Conservation (phyloP, 148 eudicot species). For the Nepenthes gracilis region DNA sequence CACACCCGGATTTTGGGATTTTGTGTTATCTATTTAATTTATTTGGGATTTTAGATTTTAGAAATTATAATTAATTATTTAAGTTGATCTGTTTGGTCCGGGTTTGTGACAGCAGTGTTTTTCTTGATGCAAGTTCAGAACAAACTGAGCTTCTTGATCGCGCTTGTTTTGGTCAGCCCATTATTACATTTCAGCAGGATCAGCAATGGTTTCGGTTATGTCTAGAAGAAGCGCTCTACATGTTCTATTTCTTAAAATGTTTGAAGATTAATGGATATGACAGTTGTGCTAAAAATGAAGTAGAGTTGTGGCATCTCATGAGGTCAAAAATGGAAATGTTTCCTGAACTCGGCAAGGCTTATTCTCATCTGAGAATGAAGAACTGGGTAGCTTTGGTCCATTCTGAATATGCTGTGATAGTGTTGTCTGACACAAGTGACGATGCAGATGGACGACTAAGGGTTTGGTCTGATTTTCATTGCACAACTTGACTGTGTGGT, state of each 20-base stretch:
- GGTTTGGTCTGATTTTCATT: conserved; percentile 71
- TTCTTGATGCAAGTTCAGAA: background rate
- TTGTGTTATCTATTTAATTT: too few relatives aligned
- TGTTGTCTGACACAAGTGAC: conserved; percentile 25
- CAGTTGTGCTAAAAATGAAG: conserved; percentile 16
- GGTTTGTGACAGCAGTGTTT: background rate
- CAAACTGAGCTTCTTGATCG: background rate
- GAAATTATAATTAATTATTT: too few relatives aligned
- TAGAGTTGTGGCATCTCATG: conserved; percentile 53
- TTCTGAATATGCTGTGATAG: conserved; percentile 72
- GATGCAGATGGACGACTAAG: conserved; percentile 27
- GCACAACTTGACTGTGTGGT: conserved; percentile 64
- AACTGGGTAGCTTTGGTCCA: conserved; percentile 85
- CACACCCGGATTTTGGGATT: too few relatives aligned
- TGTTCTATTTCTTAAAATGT: conserved; percentile 27
- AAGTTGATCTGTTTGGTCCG: too few relatives aligned
- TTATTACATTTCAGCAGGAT: conserved; percentile 42
- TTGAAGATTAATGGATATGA: conserved; percentile 33
- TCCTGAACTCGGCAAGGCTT: conserved; percentile 40
- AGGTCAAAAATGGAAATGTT: conserved; percentile 27
- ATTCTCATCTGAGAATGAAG: conserved; percentile 47
- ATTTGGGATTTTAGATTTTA: too few relatives aligned
- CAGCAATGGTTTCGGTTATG: conserved; percentile 1
- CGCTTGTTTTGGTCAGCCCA: background rate
- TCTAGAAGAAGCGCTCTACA: background rate